Conservation (phyloP, 306 rosid genomes). For the Oxytropis ochrocephala region DNA sequence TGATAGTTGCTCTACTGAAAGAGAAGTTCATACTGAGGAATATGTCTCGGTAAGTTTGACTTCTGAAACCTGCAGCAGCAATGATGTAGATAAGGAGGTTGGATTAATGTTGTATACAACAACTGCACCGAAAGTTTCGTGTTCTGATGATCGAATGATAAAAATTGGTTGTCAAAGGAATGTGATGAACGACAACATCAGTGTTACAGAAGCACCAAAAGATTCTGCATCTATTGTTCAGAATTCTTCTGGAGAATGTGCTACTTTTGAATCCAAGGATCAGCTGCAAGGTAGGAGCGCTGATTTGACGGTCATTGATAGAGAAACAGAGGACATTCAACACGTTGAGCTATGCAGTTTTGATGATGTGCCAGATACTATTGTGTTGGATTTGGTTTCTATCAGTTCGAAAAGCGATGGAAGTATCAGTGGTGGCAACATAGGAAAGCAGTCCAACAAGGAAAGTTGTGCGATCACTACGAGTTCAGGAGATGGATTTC, state of each 20-base stretch:
- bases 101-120: slow-evolving; percentile 15
- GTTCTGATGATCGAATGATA: slow-evolving; percentile 26
- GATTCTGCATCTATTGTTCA: not conserved
- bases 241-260: slow-evolving; percentile 18
- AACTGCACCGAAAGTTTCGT: slow-evolving; percentile 25
- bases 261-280: slow-evolving; percentile 27
- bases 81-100: slow-evolving; percentile 31
- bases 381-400: slow-evolving; percentile 38
- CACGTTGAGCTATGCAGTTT: slow-evolving; percentile 11
- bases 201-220: slow-evolving; percentile 20
- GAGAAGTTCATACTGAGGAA: slow-evolving; percentile 41
- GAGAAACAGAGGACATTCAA: slow-evolving; percentile 22
- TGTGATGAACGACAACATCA: not conserved
- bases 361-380: slow-evolving; percentile 29
- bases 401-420: slow-evolving; percentile 39
- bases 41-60: slow-evolving; percentile 32
- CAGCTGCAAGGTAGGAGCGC: slow-evolving; percentile 16
- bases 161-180: slow-evolving; percentile 20
- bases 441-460: slow-evolving; percentile 28
- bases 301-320: slow-evolving; percentile 18
- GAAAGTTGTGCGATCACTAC: slow-evolving; percentile 24
- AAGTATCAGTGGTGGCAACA: slow-evolving; percentile 17
- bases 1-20: slow-evolving; percentile 38
- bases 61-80: slow-evolving; percentile 41
- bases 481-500: slow-evolving; percentile 27